Base-by-base conservation (phyloP, 169 alveolate genomes). In the Hammondia hammondi region DNA sequence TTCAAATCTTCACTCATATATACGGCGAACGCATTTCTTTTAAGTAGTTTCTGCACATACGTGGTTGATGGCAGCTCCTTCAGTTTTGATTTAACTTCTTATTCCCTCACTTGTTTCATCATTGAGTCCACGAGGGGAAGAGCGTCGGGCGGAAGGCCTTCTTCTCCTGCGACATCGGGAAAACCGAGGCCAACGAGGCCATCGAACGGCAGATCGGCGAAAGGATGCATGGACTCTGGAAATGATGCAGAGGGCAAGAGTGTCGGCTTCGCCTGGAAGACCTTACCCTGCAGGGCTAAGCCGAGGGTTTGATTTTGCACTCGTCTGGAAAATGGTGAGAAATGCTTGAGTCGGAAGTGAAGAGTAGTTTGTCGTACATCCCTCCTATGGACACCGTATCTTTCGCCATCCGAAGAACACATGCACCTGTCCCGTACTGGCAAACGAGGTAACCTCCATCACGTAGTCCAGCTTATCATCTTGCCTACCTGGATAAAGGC, bases 181-280 rank as follows among this genome's bases (percentile, higher is more conserved):
- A 98, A 98, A 61, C 99, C 99, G 89, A 98, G 97, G 32, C 99
- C 99, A 77, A 98, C 98, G 52, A 98, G 97, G 87, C 99, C 99
- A 93, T 98, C 99, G 92, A 98, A 98, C 29, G 99, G 99, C 73
- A 98, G 94, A 17, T 97, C 98, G 24, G 98, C 98, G 92, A 98
- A 98, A 56, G 99, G 99, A 94, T 97, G 97, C 61, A 96, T 93
- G 35, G 98, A 96, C 91, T 97, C 99, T 88, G 88, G 37, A 73
- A 12, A 17, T 10, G 85, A 17, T 67, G 24, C 43, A 21, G 4
- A 21, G 10, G 85, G 48, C 9, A 32, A 10, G 32, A n/a, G 10
- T 32, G 85, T 73, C 19, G 52, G 27, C 85, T 35, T 35, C 32
- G 12, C 46, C 48, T 37, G 1, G 32, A 67, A 67, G 32, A 37